Evolutionary conservation across 441 rosid genomes (phyloP).

Genomic region (Erodium texanum): DNA sequence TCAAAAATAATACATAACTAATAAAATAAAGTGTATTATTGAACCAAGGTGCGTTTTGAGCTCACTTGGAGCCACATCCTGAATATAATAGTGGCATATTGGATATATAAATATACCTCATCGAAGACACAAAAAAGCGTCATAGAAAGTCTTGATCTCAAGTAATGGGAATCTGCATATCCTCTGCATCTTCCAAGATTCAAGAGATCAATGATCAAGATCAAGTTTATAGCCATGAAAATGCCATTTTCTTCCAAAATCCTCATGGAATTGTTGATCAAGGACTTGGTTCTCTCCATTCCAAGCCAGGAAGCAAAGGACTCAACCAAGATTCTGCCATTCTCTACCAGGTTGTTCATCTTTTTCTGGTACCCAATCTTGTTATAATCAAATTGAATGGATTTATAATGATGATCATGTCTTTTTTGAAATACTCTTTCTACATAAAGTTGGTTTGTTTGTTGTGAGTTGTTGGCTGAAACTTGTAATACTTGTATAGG

Average conservation of each 20-base stretch:
- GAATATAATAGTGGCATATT: slow-evolving; percentile 2
- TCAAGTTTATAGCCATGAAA: slow-evolving; percentile 34
- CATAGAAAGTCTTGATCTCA: neutral
- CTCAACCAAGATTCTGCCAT: slow-evolving; percentile 75
- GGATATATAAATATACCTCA: neutral
- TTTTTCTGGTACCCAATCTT: neutral
- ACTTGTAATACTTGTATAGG: slow-evolving; percentile 24
- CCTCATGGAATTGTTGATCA: neutral
- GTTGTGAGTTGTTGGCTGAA: too few relatives aligned
- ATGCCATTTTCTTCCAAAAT: slow-evolving; percentile 25
- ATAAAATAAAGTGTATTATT: slow-evolving; percentile 22
- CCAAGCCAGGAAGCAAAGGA: slow-evolving; percentile 63
- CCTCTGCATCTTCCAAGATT: slow-evolving; percentile 60
- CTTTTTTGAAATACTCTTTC: too few relatives aligned
- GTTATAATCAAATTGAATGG: too few relatives aligned
- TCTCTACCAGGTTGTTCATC: slow-evolving; percentile 39
- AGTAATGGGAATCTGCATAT: slow-evolving; percentile 63
- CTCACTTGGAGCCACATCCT: slow-evolving; percentile 25
- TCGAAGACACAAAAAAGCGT: neutral
- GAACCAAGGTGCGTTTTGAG: slow-evolving; percentile 24
- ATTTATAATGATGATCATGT: too few relatives aligned
- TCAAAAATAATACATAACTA: slow-evolving; percentile 19
- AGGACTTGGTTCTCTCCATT: slow-evolving; percentile 40
- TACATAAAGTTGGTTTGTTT: too few relatives aligned
- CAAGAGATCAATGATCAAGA: slow-evolving; percentile 21